These are phyloP conservation scores for Termitomyces titanicus DNA, from an alignment of 768 basidiomycete species.

Conservation along the genomic window DNA sequence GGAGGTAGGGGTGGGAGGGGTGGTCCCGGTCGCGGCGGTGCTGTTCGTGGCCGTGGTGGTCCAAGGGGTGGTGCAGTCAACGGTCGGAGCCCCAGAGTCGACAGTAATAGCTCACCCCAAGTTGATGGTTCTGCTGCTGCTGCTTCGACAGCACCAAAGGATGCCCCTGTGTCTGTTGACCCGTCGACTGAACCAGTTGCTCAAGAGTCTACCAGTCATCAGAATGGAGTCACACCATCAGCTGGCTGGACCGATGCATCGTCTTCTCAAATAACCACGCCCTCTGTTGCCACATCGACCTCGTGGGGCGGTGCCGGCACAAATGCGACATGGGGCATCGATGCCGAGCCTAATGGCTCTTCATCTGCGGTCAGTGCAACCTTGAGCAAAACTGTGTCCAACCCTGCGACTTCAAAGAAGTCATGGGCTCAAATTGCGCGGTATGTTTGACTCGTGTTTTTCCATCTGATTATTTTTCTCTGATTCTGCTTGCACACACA, in stretches of 20 bases:
- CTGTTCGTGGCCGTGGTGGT: constrained; percentile 47
- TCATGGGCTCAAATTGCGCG: constrained; percentile 87
- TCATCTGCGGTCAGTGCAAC: constrained; percentile 22
- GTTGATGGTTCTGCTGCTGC: constrained; percentile 20
- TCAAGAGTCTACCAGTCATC: constrained; percentile 20
- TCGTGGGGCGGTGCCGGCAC: constrained; percentile 28
- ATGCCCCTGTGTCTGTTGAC: constrained; percentile 17
- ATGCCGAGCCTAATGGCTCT: constrained; percentile 36
- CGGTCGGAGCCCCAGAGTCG: constrained; percentile 34
- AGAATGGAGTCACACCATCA: constrained; percentile 24
- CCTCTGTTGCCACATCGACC: constrained; percentile 26
- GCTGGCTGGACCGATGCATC: constrained; percentile 28
- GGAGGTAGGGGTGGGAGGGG: constrained; percentile 57
- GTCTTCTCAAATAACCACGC: constrained; percentile 27
- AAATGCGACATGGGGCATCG: constrained; percentile 31
- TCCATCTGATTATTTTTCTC: constrained; percentile 6
- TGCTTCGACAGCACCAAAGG: constrained; percentile 17
- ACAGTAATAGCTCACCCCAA: constrained; percentile 27
- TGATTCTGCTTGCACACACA: constrained; percentile 19
- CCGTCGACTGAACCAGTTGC: constrained; percentile 21
- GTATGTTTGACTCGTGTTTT: constrained; percentile 33
- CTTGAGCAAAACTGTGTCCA: constrained; percentile 34
- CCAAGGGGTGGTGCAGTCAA: constrained; percentile 39
- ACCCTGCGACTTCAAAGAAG: constrained; percentile 71
- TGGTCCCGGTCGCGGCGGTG: constrained; percentile 57